Percentiles rank a stretch among this genome's conserved stretches.
Conservation (phyloP, 768 basidiomycete genomes). For the Hericium rajendrae region DNA sequence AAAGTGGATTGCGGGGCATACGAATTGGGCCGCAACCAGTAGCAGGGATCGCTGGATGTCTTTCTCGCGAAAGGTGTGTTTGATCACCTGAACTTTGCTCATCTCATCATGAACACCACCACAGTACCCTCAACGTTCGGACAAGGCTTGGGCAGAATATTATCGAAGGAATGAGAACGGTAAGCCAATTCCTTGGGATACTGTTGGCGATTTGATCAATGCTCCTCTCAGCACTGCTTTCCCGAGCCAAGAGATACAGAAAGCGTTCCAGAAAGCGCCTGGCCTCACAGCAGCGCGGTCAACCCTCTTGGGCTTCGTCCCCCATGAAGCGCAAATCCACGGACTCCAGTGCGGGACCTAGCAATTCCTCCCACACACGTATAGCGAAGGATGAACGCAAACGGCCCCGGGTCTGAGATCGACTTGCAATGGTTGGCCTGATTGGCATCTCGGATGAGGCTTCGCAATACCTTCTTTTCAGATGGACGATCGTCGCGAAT, state of each 20-base stretch:
- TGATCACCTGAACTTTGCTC: too few relatives aligned
- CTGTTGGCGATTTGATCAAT: background rate
- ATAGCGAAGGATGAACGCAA: too few relatives aligned
- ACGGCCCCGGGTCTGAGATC: too few relatives aligned
- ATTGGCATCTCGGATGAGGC: too few relatives aligned
- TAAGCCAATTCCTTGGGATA: slow-evolving; percentile 13
- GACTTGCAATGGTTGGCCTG: too few relatives aligned
- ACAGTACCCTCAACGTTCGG: slow-evolving; percentile 45
- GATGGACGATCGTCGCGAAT: too few relatives aligned
- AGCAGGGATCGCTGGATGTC: background rate
- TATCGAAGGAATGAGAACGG: slow-evolving; percentile 43
- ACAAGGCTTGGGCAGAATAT: slow-evolving; percentile 53
- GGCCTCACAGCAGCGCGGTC: slow-evolving; percentile 14
- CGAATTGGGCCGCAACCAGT: background rate
- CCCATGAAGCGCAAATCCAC: slow-evolving; percentile 3
- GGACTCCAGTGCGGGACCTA: background rate
- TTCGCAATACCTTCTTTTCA: too few relatives aligned
- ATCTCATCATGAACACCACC: background rate
- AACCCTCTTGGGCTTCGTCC: slow-evolving; percentile 16
- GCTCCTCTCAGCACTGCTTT: slow-evolving; percentile 3
- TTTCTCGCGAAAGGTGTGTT: background rate
- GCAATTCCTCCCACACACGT: too few relatives aligned
- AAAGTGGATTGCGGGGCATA: background rate
- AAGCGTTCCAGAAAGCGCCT: slow-evolving; percentile 5
- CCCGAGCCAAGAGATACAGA: slow-evolving; percentile 20